Base-by-base conservation (phyloP, 2,329 filamentous ascomycete species). In the Aspergillus persii region DNA sequence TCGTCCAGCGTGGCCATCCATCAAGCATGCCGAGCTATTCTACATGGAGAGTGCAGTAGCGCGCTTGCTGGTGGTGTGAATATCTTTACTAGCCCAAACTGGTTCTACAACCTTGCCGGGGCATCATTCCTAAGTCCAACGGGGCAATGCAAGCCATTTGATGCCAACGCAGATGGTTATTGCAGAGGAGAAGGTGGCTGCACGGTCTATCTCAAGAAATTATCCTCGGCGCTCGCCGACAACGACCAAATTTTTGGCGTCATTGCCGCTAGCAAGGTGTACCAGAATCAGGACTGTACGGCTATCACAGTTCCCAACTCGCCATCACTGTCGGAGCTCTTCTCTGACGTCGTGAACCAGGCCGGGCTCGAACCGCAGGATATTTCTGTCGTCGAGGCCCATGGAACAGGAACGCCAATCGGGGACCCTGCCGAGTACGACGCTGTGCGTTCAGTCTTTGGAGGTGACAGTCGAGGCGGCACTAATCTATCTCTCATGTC, bases 241-340 rank as follows among this genome's bases (percentile, higher is more conserved):
- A 77, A 78, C 0, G 80, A 67, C 60, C 68, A 66, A 2, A 79
- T 86, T 29, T 58, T 79, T 1, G 81, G 74, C 2, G 71, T 78
- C 3, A 77, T 82, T 26, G 18, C 18, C 18, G 18, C 18, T 23
- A 23, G 18, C 18, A 23, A 23, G 18, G 60, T 74, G 0, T 71
- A 76, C 27, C 76, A 79, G 50, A 73, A 71, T 31, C 59, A 64
- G 5, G 72, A 74, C 18, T 65, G 59, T 44, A 67, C 63, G 1
- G 41, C 65, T 0, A 60, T 70, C 4, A 55, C 61, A 46, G 66
- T 68, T 8, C 68, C 62, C 0, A 66, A 63, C 26, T 26, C 62
- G 1, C 47, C 50, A 0, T 70, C 70, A 0, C 72, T 76, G 23
- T 61, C 64, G 2, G 52, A 58, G 1, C 68, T 78, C 0, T 78